Base-by-base conservation (phyloP, 306 rosid species). In the Vicia sativa region DNA sequence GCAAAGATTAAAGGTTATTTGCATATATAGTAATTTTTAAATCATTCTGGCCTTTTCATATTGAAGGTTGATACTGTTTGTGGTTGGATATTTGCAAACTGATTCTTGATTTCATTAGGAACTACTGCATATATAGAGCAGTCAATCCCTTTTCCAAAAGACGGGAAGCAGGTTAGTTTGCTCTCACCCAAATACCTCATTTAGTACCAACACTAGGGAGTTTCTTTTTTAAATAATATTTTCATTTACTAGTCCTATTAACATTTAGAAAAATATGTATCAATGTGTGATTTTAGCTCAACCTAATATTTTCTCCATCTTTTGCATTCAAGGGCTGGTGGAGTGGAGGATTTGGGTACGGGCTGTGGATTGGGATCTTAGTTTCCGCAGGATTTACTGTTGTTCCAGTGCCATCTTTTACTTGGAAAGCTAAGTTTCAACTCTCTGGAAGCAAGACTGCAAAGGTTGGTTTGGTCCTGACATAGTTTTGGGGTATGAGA, bases 321-420 rank as follows among this genome's bases (percentile, higher is more conserved):
- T 72, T 73, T 83, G 75, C 53, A 45, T 44, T 80, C 39, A 64
- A 92, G 97, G 95, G 96, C 52, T 92, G 97, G 96, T 92, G 96
- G 96, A 81, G 96, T 75, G 97, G 97, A 80, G 97, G 96, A 50
- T 92, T 92, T 71, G 97, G 92, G 12, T 92, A 89, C 70, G 97
- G 97, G 43, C 81, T 89, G 42, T 92, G 97, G 96, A 92, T 92
- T 64, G 97, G 97, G 41, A 68, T 87, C 82, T 81, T 92, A 76
- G 96, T 92, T 76, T 83, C 92, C 21, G 76, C 90, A 12, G 95
- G 97, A 4, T 89, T 82, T 79, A 82, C 96, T 19, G 97, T 92
- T 78, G 78, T 85, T 81, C 97, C 97, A 23, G 95, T 92, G 65
- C 77, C 96, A 64, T 89, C 96, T 59, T 11, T 43, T 60, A 34